Conservation (phyloP, 139 green algal genomes). For the Chlamydomonas applanata region DNA sequence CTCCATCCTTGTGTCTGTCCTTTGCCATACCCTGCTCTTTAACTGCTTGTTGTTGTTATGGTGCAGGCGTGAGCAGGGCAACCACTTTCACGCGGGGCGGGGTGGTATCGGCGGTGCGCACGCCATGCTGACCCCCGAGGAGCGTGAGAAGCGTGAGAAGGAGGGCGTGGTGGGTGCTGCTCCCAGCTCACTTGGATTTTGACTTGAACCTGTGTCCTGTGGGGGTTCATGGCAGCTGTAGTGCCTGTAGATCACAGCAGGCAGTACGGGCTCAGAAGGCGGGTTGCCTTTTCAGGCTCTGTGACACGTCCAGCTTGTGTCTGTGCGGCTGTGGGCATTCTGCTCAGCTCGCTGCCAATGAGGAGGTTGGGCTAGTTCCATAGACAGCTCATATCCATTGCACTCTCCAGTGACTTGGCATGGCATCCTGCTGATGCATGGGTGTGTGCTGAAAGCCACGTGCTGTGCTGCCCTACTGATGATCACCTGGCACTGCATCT, state of each 20-base stretch:
- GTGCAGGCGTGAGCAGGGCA: constrained; percentile 45
- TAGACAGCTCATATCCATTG: too few species aligned
- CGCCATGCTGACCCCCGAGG: constrained; percentile 43
- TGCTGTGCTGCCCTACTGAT: neutral
- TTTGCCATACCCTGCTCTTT: too few species aligned
- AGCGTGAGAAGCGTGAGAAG: constrained; percentile 26
- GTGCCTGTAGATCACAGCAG: constrained; percentile 19
- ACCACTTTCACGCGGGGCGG: constrained; percentile 48
- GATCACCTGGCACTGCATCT: neutral
- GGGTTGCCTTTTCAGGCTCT: neutral
- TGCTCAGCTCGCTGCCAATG: too few species aligned
- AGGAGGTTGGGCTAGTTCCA: too few species aligned
- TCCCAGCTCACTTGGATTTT: too few species aligned
- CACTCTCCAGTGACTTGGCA: too few species aligned
- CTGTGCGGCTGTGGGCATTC: too few species aligned
- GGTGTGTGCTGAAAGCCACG: neutral
- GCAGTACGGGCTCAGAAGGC: neutral
- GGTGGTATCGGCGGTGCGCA: constrained; percentile 52
- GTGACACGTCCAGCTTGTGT: too few species aligned
- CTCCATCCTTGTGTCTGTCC: too few species aligned
- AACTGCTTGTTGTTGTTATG: neutral
- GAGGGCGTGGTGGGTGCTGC: constrained; percentile 3
- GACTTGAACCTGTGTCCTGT: neutral
- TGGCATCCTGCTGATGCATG: neutral
- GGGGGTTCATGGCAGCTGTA: neutral